Conservation (phyloP, 2,329 filamentous ascomycete species). For the Fusarium penzigii region DNA sequence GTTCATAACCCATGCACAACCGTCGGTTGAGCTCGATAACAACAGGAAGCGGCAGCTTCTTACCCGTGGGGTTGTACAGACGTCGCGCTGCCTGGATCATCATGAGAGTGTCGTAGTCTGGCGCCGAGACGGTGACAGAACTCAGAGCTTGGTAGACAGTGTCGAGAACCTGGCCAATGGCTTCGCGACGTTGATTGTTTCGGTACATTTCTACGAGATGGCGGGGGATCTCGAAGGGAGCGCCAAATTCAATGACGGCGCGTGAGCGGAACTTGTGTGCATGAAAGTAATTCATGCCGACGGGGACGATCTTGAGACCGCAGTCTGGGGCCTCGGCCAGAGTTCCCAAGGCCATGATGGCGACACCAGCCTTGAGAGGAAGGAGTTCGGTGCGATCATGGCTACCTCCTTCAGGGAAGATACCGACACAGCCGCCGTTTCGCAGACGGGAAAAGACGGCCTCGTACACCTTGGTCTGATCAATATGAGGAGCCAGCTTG, state of each 20-base stretch:
- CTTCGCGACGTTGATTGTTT: constrained; percentile 78
- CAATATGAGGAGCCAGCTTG: constrained; percentile 88
- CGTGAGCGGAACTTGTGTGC: constrained; percentile 97
- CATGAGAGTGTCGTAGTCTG: constrained; percentile 96
- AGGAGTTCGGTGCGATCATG: constrained; percentile 91
- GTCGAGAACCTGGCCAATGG: constrained; percentile 82
- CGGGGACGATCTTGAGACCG: constrained; percentile 90
- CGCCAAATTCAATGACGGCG: constrained; percentile 93
- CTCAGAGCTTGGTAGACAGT: constrained; percentile 83
- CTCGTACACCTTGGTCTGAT: constrained; percentile 91
- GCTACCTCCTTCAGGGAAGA: constrained; percentile 95
- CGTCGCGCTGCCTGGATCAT: constrained; percentile 91
- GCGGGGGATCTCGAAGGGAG: constrained; percentile 78
- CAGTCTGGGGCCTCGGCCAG: constrained; percentile 83
- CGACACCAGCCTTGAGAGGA: constrained; percentile 92
- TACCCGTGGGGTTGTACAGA: constrained; percentile 91
- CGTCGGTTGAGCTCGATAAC: constrained; percentile 93
- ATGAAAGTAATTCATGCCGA: constrained; percentile 99
- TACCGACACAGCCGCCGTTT: constrained; percentile 85
- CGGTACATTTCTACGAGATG: constrained; percentile 86
- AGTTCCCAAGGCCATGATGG: constrained; percentile 94
- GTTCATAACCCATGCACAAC: constrained; percentile 85
- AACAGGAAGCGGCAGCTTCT: constrained; percentile 87
- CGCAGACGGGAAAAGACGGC: constrained; percentile 85
- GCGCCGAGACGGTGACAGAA: constrained; percentile 86